A percentile compares a stretch with the other conserved stretches of the same genome.
Conservation (phyloP, 768 basidiomycete species). For the Boletus sensibilis region DNA sequence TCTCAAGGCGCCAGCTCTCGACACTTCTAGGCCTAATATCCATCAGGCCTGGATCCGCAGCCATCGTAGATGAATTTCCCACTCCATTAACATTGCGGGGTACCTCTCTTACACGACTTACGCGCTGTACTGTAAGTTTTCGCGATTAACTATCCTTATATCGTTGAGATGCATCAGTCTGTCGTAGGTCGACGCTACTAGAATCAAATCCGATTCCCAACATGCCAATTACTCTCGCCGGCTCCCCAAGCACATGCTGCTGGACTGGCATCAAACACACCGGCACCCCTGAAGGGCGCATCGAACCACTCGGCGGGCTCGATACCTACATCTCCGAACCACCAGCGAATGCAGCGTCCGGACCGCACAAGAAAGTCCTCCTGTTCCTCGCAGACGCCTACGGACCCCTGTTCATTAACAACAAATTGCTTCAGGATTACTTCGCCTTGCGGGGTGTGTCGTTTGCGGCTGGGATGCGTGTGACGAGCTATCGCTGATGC, state of each 20-base stretch:
- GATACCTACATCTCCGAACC: slow-evolving; percentile 57
- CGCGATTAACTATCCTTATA: too few species aligned
- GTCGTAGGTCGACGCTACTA: neutral
- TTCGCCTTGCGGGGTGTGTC: slow-evolving; percentile 53
- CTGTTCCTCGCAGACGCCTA: slow-evolving; percentile 57
- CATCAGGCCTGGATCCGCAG: too few species aligned
- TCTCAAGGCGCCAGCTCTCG: too few species aligned
- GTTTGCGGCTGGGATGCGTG: neutral
- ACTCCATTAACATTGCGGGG: too few species aligned
- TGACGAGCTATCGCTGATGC: neutral
- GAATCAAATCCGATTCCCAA: neutral
- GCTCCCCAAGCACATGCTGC: slow-evolving; percentile 49
- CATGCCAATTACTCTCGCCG: slow-evolving; percentile 32
- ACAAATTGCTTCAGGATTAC: slow-evolving; percentile 58
- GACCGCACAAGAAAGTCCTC: slow-evolving; percentile 42
- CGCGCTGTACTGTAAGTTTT: too few species aligned
- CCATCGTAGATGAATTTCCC: too few species aligned
- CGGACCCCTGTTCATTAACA: slow-evolving; percentile 56
- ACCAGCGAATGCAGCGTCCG: slow-evolving; percentile 16
- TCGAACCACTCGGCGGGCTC: slow-evolving; percentile 45
- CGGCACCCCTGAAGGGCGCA: slow-evolving; percentile 46
- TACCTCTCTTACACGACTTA: too few species aligned
- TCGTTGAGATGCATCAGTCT: neutral
- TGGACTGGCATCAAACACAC: slow-evolving; percentile 47
- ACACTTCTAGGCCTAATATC: too few species aligned